phyloP scores from a whole-genome alignment of 768 basidiomycete genomes.

The Mycena filopes region DNA sequence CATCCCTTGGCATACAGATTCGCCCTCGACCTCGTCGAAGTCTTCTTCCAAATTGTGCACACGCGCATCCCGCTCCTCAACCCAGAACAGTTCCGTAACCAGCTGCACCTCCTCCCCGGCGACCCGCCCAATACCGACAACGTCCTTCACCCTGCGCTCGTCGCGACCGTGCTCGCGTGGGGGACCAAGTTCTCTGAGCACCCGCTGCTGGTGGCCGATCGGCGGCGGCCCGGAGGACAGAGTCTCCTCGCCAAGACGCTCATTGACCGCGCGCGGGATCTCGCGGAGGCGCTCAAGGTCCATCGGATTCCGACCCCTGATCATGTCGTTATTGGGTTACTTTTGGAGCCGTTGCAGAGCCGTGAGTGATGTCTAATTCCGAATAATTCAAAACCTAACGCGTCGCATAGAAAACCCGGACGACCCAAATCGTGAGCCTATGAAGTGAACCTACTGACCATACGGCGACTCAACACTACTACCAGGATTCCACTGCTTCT shows the following conservation, averaged over 20 bases:
- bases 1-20: conserved; percentile 64
- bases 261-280: conserved; percentile 83
- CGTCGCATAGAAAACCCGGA: conserved; percentile 72
- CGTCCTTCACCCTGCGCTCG: conserved; percentile 73
- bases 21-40: conserved; percentile 92
- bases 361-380: conserved; percentile 66
- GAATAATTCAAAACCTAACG: conserved; percentile 13
- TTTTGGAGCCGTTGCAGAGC: conserved; percentile 87
- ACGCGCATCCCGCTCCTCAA: conserved; percentile 89
- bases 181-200: conserved; percentile 96
- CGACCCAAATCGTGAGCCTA: conserved; percentile 69
- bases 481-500: conserved; percentile 86
- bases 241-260: conserved; percentile 82
- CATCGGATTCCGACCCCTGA: conserved; percentile 83
- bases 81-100: conserved; percentile 81
- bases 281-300: conserved; percentile 88
- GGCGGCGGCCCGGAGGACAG: conserved; percentile 73
- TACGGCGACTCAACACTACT: conserved; percentile 10
- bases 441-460: too few species aligned
- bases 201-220: conserved; percentile 82
- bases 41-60: conserved; percentile 94
- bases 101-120: conserved; percentile 59
- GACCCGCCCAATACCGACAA: conserved; percentile 39
- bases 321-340: conserved; percentile 82
- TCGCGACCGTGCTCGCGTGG: conserved; percentile 91